phyloP scores from a whole-genome alignment of 2,329 filamentous ascomycete genomes.

The Didymella glomerata region DNA sequence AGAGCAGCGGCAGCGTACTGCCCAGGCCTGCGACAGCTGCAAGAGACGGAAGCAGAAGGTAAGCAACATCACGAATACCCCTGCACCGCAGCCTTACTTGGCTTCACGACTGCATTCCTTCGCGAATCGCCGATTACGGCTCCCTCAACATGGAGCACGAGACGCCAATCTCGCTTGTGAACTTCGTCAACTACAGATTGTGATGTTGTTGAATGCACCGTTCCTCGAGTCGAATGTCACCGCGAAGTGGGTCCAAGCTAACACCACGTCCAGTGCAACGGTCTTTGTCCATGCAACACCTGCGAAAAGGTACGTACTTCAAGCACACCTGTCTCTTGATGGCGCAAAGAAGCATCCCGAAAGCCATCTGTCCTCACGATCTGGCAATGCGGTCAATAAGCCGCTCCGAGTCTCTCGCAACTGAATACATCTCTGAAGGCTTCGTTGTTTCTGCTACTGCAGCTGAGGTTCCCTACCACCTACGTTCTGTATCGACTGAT shows the following conservation, averaged over 20 bases:
- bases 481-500: no score
- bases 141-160: background rate
- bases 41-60: slow-evolving; percentile 74
- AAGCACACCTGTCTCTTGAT: background rate
- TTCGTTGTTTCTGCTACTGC: no score
- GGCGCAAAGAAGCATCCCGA: no score
- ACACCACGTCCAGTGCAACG: slow-evolving; percentile 63
- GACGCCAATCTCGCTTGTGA: background rate
- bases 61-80: slow-evolving; percentile 37
- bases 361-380: no score
- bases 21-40: slow-evolving; percentile 70
- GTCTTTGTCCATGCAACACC: slow-evolving; percentile 64
- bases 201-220: slow-evolving; percentile 5
- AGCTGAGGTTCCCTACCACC: no score
- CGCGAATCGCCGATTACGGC: background rate
- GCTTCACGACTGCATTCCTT: background rate
- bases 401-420: no score
- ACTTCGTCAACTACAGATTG: background rate
- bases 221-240: background rate
- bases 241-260: slow-evolving; percentile 20
- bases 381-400: no score
- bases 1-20: slow-evolving; percentile 69
- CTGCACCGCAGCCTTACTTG: slow-evolving; percentile 6
- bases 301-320: slow-evolving; percentile 61
- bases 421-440: no score